These are phyloP conservation scores for Exophiala oligosperma DNA, from an alignment of 2,329 filamentous ascomycete species.

Conservation along the genomic window DNA sequence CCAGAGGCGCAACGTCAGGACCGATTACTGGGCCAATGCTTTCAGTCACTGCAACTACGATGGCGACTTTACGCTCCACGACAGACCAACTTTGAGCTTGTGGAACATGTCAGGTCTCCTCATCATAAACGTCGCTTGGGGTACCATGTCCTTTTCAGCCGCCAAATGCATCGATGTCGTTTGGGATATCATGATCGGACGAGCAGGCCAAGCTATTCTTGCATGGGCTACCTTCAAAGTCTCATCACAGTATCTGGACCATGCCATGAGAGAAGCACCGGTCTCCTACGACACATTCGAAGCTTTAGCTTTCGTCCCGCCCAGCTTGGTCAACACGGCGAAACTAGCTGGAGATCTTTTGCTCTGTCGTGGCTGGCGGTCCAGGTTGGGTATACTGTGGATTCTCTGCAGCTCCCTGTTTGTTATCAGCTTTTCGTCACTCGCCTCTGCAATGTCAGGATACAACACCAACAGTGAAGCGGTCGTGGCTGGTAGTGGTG, in stretches of 20 bases:
- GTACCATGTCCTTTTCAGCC: conserved; percentile 31
- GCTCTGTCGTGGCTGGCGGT: conserved; percentile 17
- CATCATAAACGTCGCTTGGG: conserved; percentile 23
- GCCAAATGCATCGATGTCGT: conserved; percentile 38
- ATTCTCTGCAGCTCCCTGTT: conserved; percentile 35
- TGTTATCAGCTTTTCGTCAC: conserved; percentile 35
- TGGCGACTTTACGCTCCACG: conserved; percentile 12
- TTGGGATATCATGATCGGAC: conserved; percentile 38
- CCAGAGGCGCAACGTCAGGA: conserved; percentile 7
- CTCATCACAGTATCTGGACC: conserved; percentile 36
- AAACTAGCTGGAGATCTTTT: conserved; percentile 33
- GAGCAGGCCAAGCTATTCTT: conserved; percentile 35
- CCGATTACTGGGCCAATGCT: conserved; percentile 9
- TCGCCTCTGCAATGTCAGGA: conserved; percentile 39
- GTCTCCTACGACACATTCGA: conserved; percentile 38
- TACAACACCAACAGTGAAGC: conserved; percentile 35
- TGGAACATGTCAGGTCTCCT: conserved; percentile 23
- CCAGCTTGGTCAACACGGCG: conserved; percentile 30
- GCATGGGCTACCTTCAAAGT: conserved; percentile 34
- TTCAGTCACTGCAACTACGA: conserved; percentile 24
- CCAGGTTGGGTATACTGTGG: conserved; percentile 34
- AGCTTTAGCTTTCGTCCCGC: conserved; percentile 34
- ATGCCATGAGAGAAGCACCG: conserved; percentile 35
- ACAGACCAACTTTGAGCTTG: conserved; percentile 12
- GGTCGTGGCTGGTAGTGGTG: conserved; percentile 28